Base-by-base conservation (phyloP, 2,329 filamentous ascomycete species). In the Fusarium torulosum region DNA sequence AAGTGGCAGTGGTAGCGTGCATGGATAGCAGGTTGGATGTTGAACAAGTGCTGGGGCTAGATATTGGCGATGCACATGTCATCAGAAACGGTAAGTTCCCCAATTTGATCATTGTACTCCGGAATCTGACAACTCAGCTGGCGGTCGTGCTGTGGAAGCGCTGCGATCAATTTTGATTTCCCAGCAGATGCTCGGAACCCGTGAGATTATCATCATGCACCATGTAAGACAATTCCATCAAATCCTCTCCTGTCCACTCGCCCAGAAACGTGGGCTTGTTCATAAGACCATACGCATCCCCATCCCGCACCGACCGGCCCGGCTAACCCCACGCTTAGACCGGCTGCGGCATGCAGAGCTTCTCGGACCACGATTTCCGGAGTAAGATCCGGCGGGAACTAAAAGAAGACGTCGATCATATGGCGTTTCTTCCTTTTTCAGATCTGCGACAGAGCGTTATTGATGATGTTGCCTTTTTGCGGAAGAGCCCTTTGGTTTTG, bases 1-100 rank as follows among this genome's bases (percentile, higher is more conserved):
- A 79, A 42, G 75, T 79, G 8, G 69, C 72, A 7, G 68, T 77
- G 27, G 84, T 95, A 43, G 92, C 91, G 1, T 96, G 92, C 79
- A 96, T 96, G 91, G 92, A 96, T 74, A 90, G 92, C 7, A 88
- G 92, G 51, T 81, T 89, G 70, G 85, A 95, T 72, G 88, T 91
- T 0, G 84, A 87, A 4, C 81, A 85, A 14, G 90, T 90, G 2
- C 90, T 93, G 15, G 71, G 71, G 17, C 37, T 73, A 3, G 72
- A 95, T 71, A 88, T 92, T 0, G 92, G 92, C 40, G 91, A 94
- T 67, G 92, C 92, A 1, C 92, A 96, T 77, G 87, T 94, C 31
- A 90, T 94, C 61, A 88, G 91, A 59, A 94, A 94, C 68, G 90
- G 67, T 70, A 38, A 19, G 33, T 33, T 10, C 23, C 14, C 21